Evolutionary conservation across 495 filamentous ascomycete species (phyloP), one percentile per base, ranked within the genome.

Genomic region (Pyrenopolyporus hunteri): DNA sequence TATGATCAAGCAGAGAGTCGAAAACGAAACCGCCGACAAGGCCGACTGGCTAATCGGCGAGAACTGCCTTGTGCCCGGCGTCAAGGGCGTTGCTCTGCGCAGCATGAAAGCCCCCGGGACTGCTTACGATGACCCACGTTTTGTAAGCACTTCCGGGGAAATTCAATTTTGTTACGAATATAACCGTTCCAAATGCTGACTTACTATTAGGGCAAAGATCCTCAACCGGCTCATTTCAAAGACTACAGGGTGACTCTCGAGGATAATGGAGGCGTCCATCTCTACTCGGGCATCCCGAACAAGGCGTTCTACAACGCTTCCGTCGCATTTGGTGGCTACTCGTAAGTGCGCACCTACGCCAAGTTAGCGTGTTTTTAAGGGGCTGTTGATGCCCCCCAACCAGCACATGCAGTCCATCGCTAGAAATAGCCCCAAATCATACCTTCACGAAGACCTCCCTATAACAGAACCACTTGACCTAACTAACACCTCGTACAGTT

Each of bases 41-140:
- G 75, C 80, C 9, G 76, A 82, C 67, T 83, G 81, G 81, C 62
- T 82, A 7, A 76, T 82, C 50, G 81, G 80, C n/a, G 73, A 83
- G 56, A 69, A 73, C 32, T 74, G 77, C 26, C 73, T 82, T 17
- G 57, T 75, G 48, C 71, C 74, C 4, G 74, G 68, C 14, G 66
- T 79, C 22, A 80, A 77, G 57, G 80, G 76, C 13, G 67, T 73
- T 9, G 79, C 76, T 22, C 66, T 83, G 19, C 74, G 80, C 29
- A 74, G 58, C 63, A 77, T 83, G 74, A 81, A 83, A 58, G 76
- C 71, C 0, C 78, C 78, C 6, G 78, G 79, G 0, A 82, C 78
- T 3, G 78, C 79, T 5, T 80, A 79, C 63, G 48, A 78, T 49
- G 76, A 82, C 50, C 72, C 70, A 1, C 73, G 73, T 13, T 74